phyloP scores from a whole-genome alignment of 345 rosid species.

The Rhodomyrtus tomentosa region DNA sequence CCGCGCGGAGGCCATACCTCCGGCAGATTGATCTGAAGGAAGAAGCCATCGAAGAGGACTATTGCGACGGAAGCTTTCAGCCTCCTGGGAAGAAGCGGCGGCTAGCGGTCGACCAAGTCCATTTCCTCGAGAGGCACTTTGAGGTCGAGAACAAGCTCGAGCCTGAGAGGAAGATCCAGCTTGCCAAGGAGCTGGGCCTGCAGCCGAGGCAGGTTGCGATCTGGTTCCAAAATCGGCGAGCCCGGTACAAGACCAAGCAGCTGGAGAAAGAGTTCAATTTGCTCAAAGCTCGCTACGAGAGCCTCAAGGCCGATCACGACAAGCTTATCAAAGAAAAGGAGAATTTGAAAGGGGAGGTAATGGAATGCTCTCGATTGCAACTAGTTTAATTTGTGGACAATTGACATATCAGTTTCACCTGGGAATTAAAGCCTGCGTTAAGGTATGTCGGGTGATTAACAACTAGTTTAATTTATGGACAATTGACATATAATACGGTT shows the following conservation, averaged over 20 bases:
- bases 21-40: conserved; percentile 12
- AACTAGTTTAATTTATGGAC: too few relatives aligned
- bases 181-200: conserved; percentile 60
- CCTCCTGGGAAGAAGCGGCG: conserved; percentile 49
- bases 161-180: conserved; percentile 56
- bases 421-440: neutral
- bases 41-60: conserved; percentile 23
- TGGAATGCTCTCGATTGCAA: neutral
- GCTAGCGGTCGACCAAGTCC: conserved; percentile 41
- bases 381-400: neutral
- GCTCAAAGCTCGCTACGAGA: conserved; percentile 35
- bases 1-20: conserved; percentile 2
- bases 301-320: conserved; percentile 50
- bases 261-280: conserved; percentile 47
- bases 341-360: conserved; percentile 46
- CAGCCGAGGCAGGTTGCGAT: conserved; percentile 75
- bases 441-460: neutral
- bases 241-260: conserved; percentile 60
- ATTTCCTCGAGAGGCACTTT: conserved; percentile 58
- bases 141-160: conserved; percentile 64
- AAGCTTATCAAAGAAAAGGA: conserved; percentile 34
- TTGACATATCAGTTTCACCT: neutral
- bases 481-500: neutral
- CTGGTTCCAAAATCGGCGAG: conserved; percentile 83
- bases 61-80: conserved; percentile 8